phyloP scores from a whole-genome alignment of 2,329 filamentous ascomycete genomes.

The Epichloe bromicola region DNA sequence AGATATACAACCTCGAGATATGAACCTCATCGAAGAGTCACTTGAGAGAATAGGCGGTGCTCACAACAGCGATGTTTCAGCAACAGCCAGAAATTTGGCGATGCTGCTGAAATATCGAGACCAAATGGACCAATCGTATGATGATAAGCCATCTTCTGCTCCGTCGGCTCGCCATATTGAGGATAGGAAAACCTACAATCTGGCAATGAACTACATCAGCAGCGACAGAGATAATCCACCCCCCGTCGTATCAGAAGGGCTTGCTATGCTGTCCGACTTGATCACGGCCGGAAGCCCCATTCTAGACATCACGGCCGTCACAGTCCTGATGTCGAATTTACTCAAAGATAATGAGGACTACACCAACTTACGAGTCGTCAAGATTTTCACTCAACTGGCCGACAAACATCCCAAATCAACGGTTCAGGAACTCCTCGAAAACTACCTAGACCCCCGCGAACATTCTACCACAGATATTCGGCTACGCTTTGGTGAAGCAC shows the following conservation, averaged over 20 bases:
- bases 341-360: conserved; percentile 57
- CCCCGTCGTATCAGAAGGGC: conserved; percentile 55
- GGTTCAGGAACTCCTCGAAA: conserved; percentile 48
- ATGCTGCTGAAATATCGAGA: conserved; percentile 44
- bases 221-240: conserved; percentile 45
- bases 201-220: conserved; percentile 52
- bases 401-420: conserved; percentile 49
- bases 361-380: conserved; percentile 55
- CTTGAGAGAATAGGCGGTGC: conserved; percentile 29
- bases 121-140: conserved; percentile 32
- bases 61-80: conserved; percentile 28
- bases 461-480: conserved; percentile 46
- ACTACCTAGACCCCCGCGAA: conserved; percentile 53
- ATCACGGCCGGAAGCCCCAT: conserved; percentile 42
- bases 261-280: conserved; percentile 46
- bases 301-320: conserved; percentile 52
- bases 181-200: conserved; percentile 46
- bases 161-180: conserved; percentile 38
- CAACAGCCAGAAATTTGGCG: conserved; percentile 42
- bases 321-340: conserved; percentile 50
- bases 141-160: conserved; percentile 20
- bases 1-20: conserved; percentile 26
- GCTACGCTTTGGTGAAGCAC: conserved; percentile 54
- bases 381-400: conserved; percentile 49
- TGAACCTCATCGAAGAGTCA: conserved; percentile 34